Conservation (phyloP, 176 grass and related monocot species). For the Zoysia pacifica region DNA sequence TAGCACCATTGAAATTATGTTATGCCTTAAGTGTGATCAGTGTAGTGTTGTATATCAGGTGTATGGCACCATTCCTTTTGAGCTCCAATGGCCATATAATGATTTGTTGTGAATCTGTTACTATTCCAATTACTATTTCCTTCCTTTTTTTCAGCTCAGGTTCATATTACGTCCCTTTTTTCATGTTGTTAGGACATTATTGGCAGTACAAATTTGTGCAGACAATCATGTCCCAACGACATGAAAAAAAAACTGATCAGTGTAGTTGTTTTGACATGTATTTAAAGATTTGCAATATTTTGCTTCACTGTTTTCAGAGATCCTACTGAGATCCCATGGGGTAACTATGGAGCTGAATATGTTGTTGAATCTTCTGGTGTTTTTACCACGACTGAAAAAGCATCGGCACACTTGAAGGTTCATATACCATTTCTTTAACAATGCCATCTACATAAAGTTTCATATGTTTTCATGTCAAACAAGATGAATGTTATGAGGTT, state of each 20-base stretch:
- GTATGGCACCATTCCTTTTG: not conserved
- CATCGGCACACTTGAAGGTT: slow-evolving; percentile 92
- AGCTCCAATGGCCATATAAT: not conserved
- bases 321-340: slow-evolving; percentile 86
- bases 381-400: slow-evolving; percentile 79
- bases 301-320: slow-evolving; percentile 65
- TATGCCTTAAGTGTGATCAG: not conserved
- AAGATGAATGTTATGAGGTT: not conserved
- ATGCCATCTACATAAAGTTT: not conserved
- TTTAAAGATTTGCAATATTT: not conserved
- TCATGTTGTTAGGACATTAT: no score
- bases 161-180: not conserved
- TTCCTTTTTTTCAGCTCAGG: not conserved
- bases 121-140: not conserved
- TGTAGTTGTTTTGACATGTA: not conserved
- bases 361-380: slow-evolving; percentile 98
- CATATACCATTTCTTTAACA: slow-evolving; percentile 14
- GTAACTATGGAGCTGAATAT: slow-evolving; percentile 81
- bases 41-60: slow-evolving; percentile 12
- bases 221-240: no score
- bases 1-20: not conserved
- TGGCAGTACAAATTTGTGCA: no score
- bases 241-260: no score
- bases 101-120: not conserved
- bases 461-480: not conserved